A percentile compares a stretch with the other conserved stretches of the same genome.
These are phyloP conservation scores for Aspergillus wentii DNA, from an alignment of 495 filamentous ascomycete genomes.

Conservation along the genomic window DNA sequence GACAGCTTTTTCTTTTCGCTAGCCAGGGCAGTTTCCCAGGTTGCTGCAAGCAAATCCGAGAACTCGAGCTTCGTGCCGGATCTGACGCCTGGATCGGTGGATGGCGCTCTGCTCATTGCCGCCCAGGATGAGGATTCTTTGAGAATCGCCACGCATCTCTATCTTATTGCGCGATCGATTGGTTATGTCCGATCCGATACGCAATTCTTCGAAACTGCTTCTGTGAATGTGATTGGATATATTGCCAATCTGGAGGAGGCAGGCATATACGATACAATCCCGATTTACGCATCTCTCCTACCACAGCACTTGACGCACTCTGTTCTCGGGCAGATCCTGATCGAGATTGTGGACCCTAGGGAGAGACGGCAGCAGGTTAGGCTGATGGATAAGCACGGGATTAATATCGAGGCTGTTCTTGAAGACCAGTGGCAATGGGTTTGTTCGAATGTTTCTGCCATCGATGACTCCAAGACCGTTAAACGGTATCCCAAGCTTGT, in stretches of 20 bases:
- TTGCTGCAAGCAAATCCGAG: constrained; percentile 15
- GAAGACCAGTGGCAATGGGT: constrained; percentile 52
- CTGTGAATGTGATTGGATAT: constrained; percentile 62
- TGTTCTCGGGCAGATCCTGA: constrained; percentile 49
- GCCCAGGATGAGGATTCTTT: constrained; percentile 38
- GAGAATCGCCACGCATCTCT: constrained; percentile 44
- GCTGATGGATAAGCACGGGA: constrained; percentile 48
- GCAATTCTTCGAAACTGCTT: constrained; percentile 25
- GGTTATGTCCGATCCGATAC: constrained; percentile 31
- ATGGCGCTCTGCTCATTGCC: constrained; percentile 32
- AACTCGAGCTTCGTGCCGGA: constrained; percentile 26
- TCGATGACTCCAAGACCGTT: constrained; percentile 27
- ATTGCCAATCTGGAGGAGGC: constrained; percentile 68
- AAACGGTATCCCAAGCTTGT: constrained; percentile 29
- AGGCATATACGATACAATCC: constrained; percentile 68
- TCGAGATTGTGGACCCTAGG: constrained; percentile 55
- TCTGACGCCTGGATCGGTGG: constrained; percentile 19
- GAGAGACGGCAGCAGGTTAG: constrained; percentile 45
- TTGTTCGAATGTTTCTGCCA: constrained; percentile 19
- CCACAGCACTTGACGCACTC: constrained; percentile 37
- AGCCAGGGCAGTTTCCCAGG: constrained; percentile 35
- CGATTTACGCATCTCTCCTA: constrained; percentile 80
- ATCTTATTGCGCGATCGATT: constrained; percentile 37
- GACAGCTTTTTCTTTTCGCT: constrained; percentile 32
- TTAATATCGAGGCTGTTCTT: constrained; percentile 50